Evolutionary conservation across 495 filamentous ascomycete species (phyloP), one percentile per base, ranked within the genome.

Genomic region (Cudoniella acicularis): DNA sequence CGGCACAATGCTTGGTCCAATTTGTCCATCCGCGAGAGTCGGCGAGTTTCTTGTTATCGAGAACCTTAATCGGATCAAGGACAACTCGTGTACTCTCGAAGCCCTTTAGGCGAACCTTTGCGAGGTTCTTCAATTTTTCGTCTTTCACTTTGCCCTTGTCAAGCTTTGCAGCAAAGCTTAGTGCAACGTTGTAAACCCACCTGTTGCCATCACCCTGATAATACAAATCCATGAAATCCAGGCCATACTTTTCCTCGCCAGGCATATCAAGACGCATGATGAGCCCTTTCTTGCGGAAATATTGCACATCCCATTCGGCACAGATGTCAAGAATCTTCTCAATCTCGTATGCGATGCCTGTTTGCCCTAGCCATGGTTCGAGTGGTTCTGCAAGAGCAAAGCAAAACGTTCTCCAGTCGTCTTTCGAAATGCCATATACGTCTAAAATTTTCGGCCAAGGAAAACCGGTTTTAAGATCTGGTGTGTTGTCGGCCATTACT

Each of bases 251-350:
- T 10, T 49, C 22, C 21, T 61, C 58, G 10, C 51, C 51, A 17
- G 51, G 59, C 43, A 55, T 51, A 21, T 61, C 59, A 16, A 61
- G 13, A 16, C 59, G 43, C 59, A 60, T 60, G 21, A 61, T 27
- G 21, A 61, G 22, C 2, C 59, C 59, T 56, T 26, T 26, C 16
- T 24, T 17, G 3, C 52, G 59, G 23, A 61, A 61, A n/a, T 51
- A 61, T 13, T 25, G 18, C 0, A 20, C n/a, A 52, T 61, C 59
- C 20, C 27, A 40, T 23, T 42, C 42, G 1, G 59, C 59, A 2
- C 22, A 52, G 13, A 26, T 46, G 20, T 61, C 52, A 27, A 55
- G 30, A 3, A 56, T 17, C 3, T 46, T 16, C 10, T 61, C 59
- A 17, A 61, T 25, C 3, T 42, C 20, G 24, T 60, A 54, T 2